Evolutionary conservation across 192 early-diverging fungal genomes (phyloP).

Genomic region (Backusella sp.): DNA sequence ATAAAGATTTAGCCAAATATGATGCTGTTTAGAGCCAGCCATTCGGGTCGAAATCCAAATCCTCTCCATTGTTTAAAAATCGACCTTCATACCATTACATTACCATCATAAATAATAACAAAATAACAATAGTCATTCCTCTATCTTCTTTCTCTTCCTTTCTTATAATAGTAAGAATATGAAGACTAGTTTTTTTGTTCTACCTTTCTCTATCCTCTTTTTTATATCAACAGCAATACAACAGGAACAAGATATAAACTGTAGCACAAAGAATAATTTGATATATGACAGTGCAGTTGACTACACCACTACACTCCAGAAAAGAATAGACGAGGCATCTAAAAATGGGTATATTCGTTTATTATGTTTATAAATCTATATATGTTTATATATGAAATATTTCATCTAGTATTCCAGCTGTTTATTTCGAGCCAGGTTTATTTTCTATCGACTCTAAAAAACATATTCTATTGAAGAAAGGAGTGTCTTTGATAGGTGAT

Average conservation of each 20-base stretch:
- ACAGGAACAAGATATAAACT: background rate
- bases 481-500: conserved; percentile 11
- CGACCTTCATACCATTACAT: background rate
- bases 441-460: background rate
- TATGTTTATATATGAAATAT: background rate
- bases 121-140: background rate
- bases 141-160: background rate
- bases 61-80: background rate
- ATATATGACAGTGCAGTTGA: background rate
- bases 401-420: background rate
- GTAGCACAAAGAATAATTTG: background rate
- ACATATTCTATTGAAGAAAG: background rate
- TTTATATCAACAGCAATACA: background rate
- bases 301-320: conserved; percentile 8
- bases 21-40: background rate
- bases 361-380: background rate
- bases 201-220: background rate
- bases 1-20: background rate
- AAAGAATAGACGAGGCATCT: conserved; percentile 5
- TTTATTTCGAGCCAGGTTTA: background rate
- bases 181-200: background rate
- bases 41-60: background rate
- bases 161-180: background rate
- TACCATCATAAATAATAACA: background rate
- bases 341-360: background rate